Evolutionary conservation across 148 eudicot genomes (phyloP).

Genomic region (Polygonum maritimum): DNA sequence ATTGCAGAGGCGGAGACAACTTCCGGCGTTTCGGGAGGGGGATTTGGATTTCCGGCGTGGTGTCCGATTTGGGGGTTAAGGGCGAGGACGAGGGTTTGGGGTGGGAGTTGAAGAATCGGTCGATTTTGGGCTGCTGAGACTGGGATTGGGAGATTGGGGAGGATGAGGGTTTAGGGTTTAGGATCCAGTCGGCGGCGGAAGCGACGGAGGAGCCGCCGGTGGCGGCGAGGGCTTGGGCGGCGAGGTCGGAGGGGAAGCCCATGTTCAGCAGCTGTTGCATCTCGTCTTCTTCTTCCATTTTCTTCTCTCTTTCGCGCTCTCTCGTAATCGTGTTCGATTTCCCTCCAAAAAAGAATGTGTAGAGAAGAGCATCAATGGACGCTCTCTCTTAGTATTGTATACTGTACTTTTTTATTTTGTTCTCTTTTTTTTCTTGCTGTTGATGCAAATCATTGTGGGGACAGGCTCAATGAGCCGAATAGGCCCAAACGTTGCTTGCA

Average conservation of each 20-base stretch:
- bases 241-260: constrained; percentile 58
- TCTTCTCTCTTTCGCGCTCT: background rate
- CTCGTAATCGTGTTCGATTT: background rate
- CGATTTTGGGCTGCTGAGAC: constrained; percentile 21
- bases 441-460: too few relatives aligned
- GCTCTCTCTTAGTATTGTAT: too few relatives aligned
- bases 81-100: constrained; percentile 24
- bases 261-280: constrained; percentile 49
- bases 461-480: too few relatives aligned
- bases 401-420: too few relatives aligned
- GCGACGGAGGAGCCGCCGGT: constrained; percentile 44
- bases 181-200: constrained; percentile 68
- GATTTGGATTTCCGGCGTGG: background rate
- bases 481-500: too few relatives aligned
- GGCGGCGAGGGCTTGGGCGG: constrained; percentile 47
- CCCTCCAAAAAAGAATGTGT: background rate
- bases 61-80: constrained; percentile 17
- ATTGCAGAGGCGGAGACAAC: constrained; percentile 4
- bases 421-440: too few relatives aligned
- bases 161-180: constrained; percentile 16
- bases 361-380: too few relatives aligned
- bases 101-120: constrained; percentile 20
- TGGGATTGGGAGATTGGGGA: constrained; percentile 10
- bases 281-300: constrained; percentile 5
- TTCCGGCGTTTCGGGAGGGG: constrained; percentile 25